Conservation (phyloP, 2,329 filamentous ascomycete genomes). For the Neopestalotiopsis rosae region DNA sequence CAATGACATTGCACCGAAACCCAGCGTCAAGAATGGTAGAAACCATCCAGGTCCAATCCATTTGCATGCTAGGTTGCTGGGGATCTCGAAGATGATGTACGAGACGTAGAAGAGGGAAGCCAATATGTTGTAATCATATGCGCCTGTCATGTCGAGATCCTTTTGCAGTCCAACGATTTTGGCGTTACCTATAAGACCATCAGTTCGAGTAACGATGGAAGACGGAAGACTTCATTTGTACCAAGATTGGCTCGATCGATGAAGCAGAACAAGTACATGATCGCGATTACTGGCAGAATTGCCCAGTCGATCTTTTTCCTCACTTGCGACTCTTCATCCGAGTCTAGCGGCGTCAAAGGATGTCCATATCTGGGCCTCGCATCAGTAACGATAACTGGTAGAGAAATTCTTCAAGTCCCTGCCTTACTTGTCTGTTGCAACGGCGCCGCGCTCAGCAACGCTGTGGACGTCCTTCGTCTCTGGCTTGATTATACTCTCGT, state of each 20-base stretch:
- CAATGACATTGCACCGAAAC: conserved; percentile 68
- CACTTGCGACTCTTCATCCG: conserved; percentile 59
- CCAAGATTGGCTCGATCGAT: conserved; percentile 74
- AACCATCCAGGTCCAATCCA: conserved; percentile 76
- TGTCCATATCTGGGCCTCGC: conserved; percentile 48
- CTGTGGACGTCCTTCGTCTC: conserved; percentile 28
- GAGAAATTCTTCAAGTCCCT: too few species aligned
- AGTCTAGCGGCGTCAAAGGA: conserved; percentile 58
- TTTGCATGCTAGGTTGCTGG: conserved; percentile 72
- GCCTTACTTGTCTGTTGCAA: conserved; percentile 52
- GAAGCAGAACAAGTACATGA: conserved; percentile 74
- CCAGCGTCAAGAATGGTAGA: conserved; percentile 64
- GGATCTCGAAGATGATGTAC: conserved; percentile 77
- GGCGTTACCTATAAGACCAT: conserved; percentile 61
- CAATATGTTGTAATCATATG: conserved; percentile 70
- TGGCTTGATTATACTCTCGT: not conserved
- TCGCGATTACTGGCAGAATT: conserved; percentile 65
- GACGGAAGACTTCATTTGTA: conserved; percentile 38
- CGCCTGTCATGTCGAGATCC: conserved; percentile 62
- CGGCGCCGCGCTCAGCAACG: conserved; percentile 48
- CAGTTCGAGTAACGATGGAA: not conserved
- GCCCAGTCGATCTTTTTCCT: conserved; percentile 66
- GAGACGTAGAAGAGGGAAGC: conserved; percentile 74
- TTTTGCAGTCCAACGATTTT: conserved; percentile 67
- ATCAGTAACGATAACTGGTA: not conserved